Conservation (phyloP, 2,329 filamentous ascomycete species). For the Chaetomium globosum region DNA sequence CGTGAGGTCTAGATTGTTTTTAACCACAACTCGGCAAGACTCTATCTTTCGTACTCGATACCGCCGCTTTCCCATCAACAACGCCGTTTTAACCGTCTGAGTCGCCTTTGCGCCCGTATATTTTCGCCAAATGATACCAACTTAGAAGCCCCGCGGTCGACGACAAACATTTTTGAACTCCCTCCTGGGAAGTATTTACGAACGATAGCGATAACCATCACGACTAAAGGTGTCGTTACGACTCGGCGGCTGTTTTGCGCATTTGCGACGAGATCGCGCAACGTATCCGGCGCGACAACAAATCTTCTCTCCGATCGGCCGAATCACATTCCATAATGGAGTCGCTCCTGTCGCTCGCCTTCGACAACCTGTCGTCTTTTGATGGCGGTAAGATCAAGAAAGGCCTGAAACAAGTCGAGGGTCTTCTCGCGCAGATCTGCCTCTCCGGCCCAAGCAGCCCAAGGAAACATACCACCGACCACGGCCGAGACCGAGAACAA, state of each 20-base stretch:
- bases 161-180: not conserved
- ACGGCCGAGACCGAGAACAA: constrained; percentile 22
- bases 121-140: not conserved
- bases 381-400: constrained; percentile 89
- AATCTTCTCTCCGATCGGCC: not conserved
- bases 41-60: not conserved
- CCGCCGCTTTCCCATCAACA: constrained; percentile 3
- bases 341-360: constrained; percentile 84
- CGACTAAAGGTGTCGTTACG: not conserved
- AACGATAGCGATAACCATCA: not conserved
- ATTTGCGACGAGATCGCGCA: not conserved
- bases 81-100: constrained; percentile 11
- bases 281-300: not conserved
- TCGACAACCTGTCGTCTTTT: constrained; percentile 94
- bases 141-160: not conserved
- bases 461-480: constrained; percentile 40
- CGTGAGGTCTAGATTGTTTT: not conserved
- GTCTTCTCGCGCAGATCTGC: constrained; percentile 91
- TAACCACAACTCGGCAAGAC: not conserved
- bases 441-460: constrained; percentile 57
- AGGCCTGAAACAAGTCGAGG: constrained; percentile 90
- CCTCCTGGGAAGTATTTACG: not conserved
- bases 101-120: constrained; percentile 9
- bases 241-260: constrained; percentile 7
- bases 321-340: constrained; percentile 66